Base-by-base conservation (phyloP, 306 rosid species). In the Casuarina equisetifolia region DNA sequence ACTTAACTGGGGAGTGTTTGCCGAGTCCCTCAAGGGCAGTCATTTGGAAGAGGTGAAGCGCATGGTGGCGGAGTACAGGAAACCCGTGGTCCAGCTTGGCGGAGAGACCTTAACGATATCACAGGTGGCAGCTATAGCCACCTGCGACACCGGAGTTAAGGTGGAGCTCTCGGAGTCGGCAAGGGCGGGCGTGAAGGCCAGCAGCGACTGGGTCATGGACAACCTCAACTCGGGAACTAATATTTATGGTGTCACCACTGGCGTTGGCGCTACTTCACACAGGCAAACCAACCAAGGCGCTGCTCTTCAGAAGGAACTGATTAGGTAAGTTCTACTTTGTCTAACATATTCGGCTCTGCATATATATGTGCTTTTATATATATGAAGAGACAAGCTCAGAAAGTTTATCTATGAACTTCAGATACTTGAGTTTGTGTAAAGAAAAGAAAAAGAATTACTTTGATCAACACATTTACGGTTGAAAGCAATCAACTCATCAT, bases 171-270 rank as follows among this genome's bases (percentile, higher is more conserved):
- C 92, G 0, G 98, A 95, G 85, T 75, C 85, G 0, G 59, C 93
- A 0, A 81, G 97, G 75, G 92, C 91, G 0, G 91, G 93, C 0
- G 97, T 92, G 9, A 88, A 92, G 84, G 98, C 98, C 1, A 94
- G 98, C 72, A 90, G 97, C 43, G 97, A 95, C 25, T 95, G 98
- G 98, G 97, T 95, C 3, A 87, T 91, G 93, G 88, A 95, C 0
- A 89, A 93, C 69, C 87, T 92, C 95, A 61, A 64, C 36, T 89
- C 87, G 0, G 98, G 97, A 0, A 92, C 88, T 0, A 97, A 94
- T 46, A 92, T 93, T n/a, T 94, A 95, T 2, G 98, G 98, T 19
- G 90, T 95, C 69, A 95, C 98, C 80, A 95, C 98, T 46, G 98
- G 98, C 0, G 92, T 95, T 72, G 98, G 98, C 52, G 95, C 98